Evolutionary conservation across 441 rosid genomes (phyloP).

Genomic region (Adansonia grandidieri): DNA sequence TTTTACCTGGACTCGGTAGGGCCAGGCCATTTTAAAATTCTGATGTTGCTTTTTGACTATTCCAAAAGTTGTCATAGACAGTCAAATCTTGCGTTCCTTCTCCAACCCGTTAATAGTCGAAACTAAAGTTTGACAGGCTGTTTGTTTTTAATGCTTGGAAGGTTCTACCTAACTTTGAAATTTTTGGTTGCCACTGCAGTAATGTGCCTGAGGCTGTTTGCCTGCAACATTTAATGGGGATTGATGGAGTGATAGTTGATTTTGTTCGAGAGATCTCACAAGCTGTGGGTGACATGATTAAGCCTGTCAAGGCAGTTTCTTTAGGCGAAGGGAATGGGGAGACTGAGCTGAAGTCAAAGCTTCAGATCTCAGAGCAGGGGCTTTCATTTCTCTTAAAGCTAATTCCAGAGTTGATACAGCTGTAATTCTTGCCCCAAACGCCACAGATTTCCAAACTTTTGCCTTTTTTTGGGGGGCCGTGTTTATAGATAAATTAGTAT

Average conservation of each 20-base stretch:
- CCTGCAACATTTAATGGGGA: conserved; percentile 88
- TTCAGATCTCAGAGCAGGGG: conserved; percentile 68
- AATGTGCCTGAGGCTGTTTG: conserved; percentile 83
- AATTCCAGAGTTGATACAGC: conserved; percentile 77
- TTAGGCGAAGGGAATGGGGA: conserved; percentile 21
- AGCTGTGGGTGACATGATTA: conserved; percentile 61
- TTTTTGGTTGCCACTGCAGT: conserved; percentile 35
- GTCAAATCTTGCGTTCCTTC: background rate
- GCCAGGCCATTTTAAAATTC: background rate
- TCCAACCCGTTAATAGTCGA: background rate
- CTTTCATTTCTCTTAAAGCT: conserved; percentile 87
- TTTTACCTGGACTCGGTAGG: background rate
- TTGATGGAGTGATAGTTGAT: conserved; percentile 88
- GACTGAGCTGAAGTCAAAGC: conserved; percentile 45
- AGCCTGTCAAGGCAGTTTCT: conserved; percentile 32
- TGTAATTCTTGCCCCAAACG: too few relatives aligned
- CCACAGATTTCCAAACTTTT: too few relatives aligned
- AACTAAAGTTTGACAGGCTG: background rate
- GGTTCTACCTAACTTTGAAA: background rate
- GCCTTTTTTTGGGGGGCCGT: too few relatives aligned
- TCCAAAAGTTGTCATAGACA: background rate
- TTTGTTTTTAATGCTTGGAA: background rate
- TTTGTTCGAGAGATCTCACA: conserved; percentile 75
- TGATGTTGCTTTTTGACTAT: background rate
- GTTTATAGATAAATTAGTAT: too few relatives aligned